Evolutionary conservation across 495 filamentous ascomycete genomes (phyloP), one percentile per base, ranked within the genome.

Genomic region (Rusavskia elegans): DNA sequence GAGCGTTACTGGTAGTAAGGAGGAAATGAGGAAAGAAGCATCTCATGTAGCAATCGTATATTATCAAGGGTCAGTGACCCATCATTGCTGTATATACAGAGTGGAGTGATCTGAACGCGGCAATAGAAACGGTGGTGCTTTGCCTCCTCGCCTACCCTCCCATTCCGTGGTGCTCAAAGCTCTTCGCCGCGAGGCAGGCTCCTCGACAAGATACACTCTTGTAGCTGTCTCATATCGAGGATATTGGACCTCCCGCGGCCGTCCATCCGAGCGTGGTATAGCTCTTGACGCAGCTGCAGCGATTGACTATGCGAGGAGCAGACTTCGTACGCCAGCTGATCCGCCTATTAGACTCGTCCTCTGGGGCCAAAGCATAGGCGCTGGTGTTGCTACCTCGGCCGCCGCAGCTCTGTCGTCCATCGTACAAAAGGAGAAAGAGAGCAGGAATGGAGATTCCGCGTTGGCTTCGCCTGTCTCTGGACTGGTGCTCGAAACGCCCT

Each of bases 321-420:
- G 37, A 65, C 23, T 48, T 17, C 29, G 17, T 17, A 67, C 40
- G 51, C 59, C 40, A 59, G 54, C 27, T 52, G 40, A 45, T 52
- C 9, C 35, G 8, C 10, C 63, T 19, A 64, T 72, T 3, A 66
- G 72, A 27, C 38, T 87, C 11, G 59, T 89, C 0, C 60, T 92
- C n/a, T 92, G 85, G 86, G 85, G 85, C 0, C 86, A 92, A 57
- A 84, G 78, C 53, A 80, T 90, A 20, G 87, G 87, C 5, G 75
- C 72, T 13, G 75, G 69, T 3, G 69, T 82, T 54, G 74, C 73
- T 37, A 63, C 64, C 3, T 79, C 77, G 7, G 69, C 81, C 3
- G 75, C 83, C 8, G 72, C 71, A 21, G 58, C 66, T 40, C 51
- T 68, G 3, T n/a, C 50, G 0, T 9, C 35, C 17, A 51, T 29